Evolutionary conservation across 192 early-diverging fungal genomes (phyloP), one percentile per base, ranked within the genome.

Genomic region (Cetraspora pellucida): DNA sequence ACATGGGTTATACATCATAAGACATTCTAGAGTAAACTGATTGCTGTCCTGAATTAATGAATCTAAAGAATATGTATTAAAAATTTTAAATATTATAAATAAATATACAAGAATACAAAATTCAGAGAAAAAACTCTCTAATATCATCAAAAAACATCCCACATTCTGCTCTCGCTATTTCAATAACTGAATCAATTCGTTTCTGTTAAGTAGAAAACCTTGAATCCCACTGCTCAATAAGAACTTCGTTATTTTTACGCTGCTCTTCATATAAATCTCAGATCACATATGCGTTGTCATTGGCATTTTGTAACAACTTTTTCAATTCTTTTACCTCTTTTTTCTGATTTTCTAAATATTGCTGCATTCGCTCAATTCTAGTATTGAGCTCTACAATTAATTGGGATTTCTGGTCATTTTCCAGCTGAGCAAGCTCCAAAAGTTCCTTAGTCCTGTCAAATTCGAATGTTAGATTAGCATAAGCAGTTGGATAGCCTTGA

Each of bases 221-320:
- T 69, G 47, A 69, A 69, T 69, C 47, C 67, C 68, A 70, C 46
- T 52, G 49, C 23, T 50, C 46, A 50, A 27, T 70, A 70, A 70
- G 68, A 70, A 49, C 25, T 50, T 70, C 45, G 49, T 70, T 70
- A 10, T 50, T 16, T 25, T 50, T 49, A 70, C 25, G 27, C 14
- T 70, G 46, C 25, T 70, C 49, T 9, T 69, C 45, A 69, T 69
- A 69, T 50, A 69, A 70, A 52, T 70, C 49, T 52, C 27, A 23
- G 11, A 46, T 50, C 47, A 23, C 23, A 50, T n/a, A 50, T 11
- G 49, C 23, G 49, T 50, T 49, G 25, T 70, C 25, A 16, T 70
- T 50, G 28, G 31, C 11, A 7, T 23, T 46, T 27, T 49, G 68
- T 52, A 70, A 52, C 28, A 1, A 11, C 11, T 70, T 70, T 2